These are phyloP conservation scores for Cordyceps militaris DNA, from an alignment of 2,329 filamentous ascomycete species.

Conservation along the genomic window DNA sequence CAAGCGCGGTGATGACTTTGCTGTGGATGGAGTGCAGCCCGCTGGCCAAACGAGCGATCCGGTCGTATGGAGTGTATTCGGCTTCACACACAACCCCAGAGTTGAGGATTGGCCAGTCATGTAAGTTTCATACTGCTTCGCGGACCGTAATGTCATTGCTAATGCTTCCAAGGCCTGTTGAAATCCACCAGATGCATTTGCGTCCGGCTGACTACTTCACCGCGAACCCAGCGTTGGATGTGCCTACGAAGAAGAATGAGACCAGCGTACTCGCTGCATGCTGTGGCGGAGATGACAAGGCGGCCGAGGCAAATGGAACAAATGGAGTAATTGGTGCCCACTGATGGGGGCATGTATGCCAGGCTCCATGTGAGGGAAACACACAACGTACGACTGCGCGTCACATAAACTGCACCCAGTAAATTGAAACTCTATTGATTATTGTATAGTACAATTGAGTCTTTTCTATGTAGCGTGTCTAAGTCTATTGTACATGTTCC, in stretches of 20 bases:
- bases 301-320: neutral
- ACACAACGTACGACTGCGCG: neutral
- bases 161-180: slow-evolving; percentile 34
- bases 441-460: neutral
- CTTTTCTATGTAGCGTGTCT: neutral
- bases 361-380: neutral
- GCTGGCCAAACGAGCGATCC: slow-evolving; percentile 21
- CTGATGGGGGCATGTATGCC: slow-evolving; percentile 19
- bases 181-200: slow-evolving; percentile 40
- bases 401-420: too few relatives aligned
- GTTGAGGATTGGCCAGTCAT: slow-evolving; percentile 46
- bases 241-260: slow-evolving; percentile 30
- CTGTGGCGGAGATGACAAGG: slow-evolving; percentile 17
- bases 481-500: slow-evolving; percentile 13
- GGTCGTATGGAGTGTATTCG: slow-evolving; percentile 42
- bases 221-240: slow-evolving; percentile 38
- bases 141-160: neutral
- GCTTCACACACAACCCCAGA: slow-evolving; percentile 41
- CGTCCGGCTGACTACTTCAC: slow-evolving; percentile 40
- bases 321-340: slow-evolving; percentile 10
- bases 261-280: slow-evolving; percentile 35
- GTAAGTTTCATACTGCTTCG: slow-evolving; percentile 26
- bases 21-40: slow-evolving; percentile 24
- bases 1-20: slow-evolving; percentile 39
- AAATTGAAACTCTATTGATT: too few relatives aligned